Evolutionary conservation across 345 rosid species (phyloP).

Genomic region (Camelina laxa): DNA sequence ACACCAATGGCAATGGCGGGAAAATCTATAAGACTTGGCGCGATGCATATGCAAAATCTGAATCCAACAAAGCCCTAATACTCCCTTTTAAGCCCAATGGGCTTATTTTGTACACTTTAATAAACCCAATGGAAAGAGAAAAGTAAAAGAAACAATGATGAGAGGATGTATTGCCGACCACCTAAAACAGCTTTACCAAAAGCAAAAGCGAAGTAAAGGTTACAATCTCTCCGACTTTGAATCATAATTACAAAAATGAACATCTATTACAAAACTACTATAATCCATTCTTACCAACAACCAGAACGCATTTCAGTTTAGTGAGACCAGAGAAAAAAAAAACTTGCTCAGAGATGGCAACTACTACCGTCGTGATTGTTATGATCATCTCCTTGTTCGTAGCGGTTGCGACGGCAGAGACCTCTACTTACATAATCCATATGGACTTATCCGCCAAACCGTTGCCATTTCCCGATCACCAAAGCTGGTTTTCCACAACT

Average conservation of each 20-base stretch:
- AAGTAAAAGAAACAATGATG: constrained; percentile 30
- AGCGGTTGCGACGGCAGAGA: background rate
- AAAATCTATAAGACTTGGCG: constrained; percentile 42
- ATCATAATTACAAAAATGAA: background rate
- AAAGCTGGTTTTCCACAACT: constrained; percentile 42
- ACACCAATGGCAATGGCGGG: constrained; percentile 40
- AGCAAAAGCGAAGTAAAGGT: constrained; percentile 34
- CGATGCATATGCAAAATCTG: constrained; percentile 3
- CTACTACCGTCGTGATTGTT: background rate
- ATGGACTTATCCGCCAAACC: constrained; percentile 44
- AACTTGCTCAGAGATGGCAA: constrained; percentile 25
- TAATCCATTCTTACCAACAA: background rate
- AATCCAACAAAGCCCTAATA: background rate
- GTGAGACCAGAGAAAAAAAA: constrained; percentile 7
- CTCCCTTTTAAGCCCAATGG: background rate
- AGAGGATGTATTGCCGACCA: constrained; percentile 18
- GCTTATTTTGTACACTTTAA: background rate
- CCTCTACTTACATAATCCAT: constrained; percentile 39
- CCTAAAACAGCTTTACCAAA: constrained; percentile 29
- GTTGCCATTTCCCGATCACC: constrained; percentile 40
- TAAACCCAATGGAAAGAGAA: background rate
- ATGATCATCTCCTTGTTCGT: background rate
- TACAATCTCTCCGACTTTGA: constrained; percentile 27
- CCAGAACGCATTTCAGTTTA: background rate
- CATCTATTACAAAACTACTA: background rate